Conservation (phyloP, 768 basidiomycete species). For the Leucosporidium scottii region DNA sequence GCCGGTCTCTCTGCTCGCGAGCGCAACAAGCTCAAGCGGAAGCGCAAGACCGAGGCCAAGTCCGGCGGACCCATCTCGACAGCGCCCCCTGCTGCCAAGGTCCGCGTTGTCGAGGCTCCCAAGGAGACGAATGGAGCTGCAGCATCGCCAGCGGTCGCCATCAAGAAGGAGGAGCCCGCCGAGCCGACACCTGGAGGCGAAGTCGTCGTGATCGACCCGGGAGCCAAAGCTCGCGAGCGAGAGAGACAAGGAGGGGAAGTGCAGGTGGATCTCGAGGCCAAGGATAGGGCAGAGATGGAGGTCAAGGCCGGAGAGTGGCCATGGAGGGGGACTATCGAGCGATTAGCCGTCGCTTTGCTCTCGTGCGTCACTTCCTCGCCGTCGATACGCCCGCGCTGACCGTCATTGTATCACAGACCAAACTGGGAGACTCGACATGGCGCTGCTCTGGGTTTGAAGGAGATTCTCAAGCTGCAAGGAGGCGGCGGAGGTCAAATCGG, state of each 20-base stretch:
- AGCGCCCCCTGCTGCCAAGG: conserved; percentile 44
- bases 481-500: conserved; percentile 59
- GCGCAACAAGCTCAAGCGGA: conserved; percentile 86
- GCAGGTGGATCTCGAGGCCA: conserved; percentile 37
- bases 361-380: conserved; percentile 48
- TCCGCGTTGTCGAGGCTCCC: conserved; percentile 37
- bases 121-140: conserved; percentile 7
- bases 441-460: conserved; percentile 80
- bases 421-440: conserved; percentile 94
- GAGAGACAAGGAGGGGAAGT: conserved; percentile 58
- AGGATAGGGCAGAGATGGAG: conserved; percentile 53
- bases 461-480: conserved; percentile 77
- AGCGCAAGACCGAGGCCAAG: conserved; percentile 62
- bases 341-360: conserved; percentile 50
- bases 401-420: conserved; percentile 57
- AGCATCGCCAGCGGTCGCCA: neutral
- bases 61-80: neutral
- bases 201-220: conserved; percentile 42
- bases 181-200: conserved; percentile 48
- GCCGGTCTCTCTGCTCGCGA: conserved; percentile 77
- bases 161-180: conserved; percentile 2
- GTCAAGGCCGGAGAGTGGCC: conserved; percentile 70
- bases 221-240: conserved; percentile 42
- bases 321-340: conserved; percentile 48
- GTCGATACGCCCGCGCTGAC: no score